These are phyloP conservation scores for Yamadazyma aaseri DNA, from an alignment of 1,139 yeast species.

Conservation along the genomic window DNA sequence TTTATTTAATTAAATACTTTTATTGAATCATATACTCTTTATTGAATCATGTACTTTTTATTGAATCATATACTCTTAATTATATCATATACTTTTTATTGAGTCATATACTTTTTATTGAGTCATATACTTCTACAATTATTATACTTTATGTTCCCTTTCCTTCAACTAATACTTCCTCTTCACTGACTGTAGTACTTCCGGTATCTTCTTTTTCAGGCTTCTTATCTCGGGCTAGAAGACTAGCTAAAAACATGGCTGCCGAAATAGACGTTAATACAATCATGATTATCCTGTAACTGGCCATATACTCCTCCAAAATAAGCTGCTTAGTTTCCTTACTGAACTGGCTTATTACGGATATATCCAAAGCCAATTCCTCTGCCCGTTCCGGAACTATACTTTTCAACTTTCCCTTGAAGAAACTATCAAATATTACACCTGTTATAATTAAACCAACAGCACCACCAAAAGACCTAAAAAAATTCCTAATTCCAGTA, in stretches of 20 bases:
- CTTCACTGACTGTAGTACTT: background rate
- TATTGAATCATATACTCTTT: no score
- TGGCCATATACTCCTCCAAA: conserved; percentile 5
- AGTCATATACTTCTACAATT: no score
- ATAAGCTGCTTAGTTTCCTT: background rate
- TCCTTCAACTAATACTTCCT: background rate
- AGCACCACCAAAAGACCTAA: conserved; percentile 54
- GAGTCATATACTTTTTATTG: no score
- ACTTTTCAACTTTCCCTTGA: conserved; percentile 4
- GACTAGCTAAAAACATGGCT: conserved; percentile 13
- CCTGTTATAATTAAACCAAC: conserved; percentile 46
- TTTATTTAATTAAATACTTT: no score
- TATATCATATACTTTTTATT: no score
- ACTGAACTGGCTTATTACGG: background rate
- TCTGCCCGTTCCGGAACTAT: background rate
- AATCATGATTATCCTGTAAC: conserved; percentile 11
- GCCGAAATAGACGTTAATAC: conserved; percentile 14
- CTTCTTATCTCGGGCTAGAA: conserved; percentile 12
- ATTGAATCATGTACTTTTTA: no score
- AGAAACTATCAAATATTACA: conserved; percentile 9
- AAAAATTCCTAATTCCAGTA: conserved; percentile 50
- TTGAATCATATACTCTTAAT: no score
- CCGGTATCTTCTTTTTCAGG: conserved; percentile 3
- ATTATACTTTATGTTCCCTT: background rate
- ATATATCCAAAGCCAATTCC: background rate